Percentiles rank a stretch among this genome's conserved stretches.
Conservation (phyloP, 345 rosid species). For the Sapria himalayana region DNA sequence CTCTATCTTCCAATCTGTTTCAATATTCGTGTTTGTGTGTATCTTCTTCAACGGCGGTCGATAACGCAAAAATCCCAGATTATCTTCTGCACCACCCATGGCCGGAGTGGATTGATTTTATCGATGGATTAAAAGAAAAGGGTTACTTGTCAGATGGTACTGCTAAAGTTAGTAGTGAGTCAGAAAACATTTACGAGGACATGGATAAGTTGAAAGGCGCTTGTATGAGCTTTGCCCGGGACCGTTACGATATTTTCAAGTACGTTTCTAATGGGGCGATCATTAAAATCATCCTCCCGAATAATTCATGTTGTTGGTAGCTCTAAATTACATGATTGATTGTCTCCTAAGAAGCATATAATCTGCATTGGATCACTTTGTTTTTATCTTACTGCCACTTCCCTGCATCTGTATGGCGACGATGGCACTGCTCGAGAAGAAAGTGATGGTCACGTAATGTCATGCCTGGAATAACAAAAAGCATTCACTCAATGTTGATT, state of each 20-base stretch:
- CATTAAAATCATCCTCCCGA: no score
- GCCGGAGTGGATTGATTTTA: constrained; percentile 73
- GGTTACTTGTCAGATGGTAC: constrained; percentile 31
- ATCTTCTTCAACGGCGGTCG: constrained; percentile 11
- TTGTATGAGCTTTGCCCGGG: constrained; percentile 80
- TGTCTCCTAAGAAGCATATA: no score
- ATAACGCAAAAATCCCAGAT: constrained; percentile 3
- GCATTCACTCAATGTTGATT: no score
- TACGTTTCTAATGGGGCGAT: no score
- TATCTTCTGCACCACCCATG: constrained; percentile 39
- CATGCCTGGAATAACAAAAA: no score
- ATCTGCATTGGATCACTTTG: no score
- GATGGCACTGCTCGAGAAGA: no score
- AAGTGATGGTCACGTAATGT: no score
- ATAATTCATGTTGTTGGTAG: no score
- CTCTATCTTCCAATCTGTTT: constrained; percentile 5
- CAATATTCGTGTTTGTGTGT: constrained; percentile 6
- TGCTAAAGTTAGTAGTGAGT: constrained; percentile 1
- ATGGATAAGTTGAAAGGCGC: constrained; percentile 44
- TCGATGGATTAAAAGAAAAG: constrained; percentile 43
- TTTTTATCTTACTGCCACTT: no score
- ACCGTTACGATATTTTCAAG: constrained; percentile 63
- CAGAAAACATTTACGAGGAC: constrained; percentile 21
- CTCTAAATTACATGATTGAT: no score
- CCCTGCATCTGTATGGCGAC: no score